Conservation (phyloP, 495 filamentous ascomycete species). For the Aspergillus avenaceus region DNA sequence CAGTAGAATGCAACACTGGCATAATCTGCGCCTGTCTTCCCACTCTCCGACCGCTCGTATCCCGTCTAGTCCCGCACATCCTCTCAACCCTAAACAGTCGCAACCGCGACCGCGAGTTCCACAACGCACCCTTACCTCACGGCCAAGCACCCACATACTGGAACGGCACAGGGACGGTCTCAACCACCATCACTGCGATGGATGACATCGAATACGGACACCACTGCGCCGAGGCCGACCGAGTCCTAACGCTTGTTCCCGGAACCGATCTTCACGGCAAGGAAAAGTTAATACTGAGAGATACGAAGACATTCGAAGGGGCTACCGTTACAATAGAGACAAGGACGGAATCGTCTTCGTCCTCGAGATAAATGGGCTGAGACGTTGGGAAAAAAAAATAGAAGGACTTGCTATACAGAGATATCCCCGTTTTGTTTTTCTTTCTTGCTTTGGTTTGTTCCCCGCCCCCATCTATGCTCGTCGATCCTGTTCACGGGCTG, state of each 20-base stretch:
- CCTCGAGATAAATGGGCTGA: background rate
- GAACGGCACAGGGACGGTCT: slow-evolving; percentile 27
- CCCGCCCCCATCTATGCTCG: too few relatives aligned
- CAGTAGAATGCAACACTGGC: slow-evolving; percentile 84
- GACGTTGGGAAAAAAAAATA: background rate
- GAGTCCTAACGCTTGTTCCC: slow-evolving; percentile 20
- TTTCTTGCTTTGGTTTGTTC: background rate
- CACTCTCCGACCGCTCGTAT: slow-evolving; percentile 75
- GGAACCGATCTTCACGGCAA: slow-evolving; percentile 12
- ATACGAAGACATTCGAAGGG: slow-evolving; percentile 2
- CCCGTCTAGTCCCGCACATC: slow-evolving; percentile 31
- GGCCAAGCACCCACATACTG: slow-evolving; percentile 23
- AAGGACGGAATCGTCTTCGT: background rate
- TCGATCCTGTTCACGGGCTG: background rate
- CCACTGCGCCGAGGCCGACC: slow-evolving; percentile 21
- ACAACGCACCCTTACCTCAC: slow-evolving; percentile 12
- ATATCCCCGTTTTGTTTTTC: background rate
- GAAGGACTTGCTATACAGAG: background rate
- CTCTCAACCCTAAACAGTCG: slow-evolving; percentile 25
- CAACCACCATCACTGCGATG: slow-evolving; percentile 26
- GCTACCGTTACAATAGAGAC: background rate
- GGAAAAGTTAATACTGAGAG: slow-evolving; percentile 8
- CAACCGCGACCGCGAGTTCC: slow-evolving; percentile 10
- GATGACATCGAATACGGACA: slow-evolving; percentile 32
- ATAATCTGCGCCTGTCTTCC: slow-evolving; percentile 88